Percentiles rank a stretch among this genome's conserved stretches.
These are phyloP conservation scores for Cymbopogon flexuosus DNA, from an alignment of 202 grass and related monocot genomes.

Conservation along the genomic window DNA sequence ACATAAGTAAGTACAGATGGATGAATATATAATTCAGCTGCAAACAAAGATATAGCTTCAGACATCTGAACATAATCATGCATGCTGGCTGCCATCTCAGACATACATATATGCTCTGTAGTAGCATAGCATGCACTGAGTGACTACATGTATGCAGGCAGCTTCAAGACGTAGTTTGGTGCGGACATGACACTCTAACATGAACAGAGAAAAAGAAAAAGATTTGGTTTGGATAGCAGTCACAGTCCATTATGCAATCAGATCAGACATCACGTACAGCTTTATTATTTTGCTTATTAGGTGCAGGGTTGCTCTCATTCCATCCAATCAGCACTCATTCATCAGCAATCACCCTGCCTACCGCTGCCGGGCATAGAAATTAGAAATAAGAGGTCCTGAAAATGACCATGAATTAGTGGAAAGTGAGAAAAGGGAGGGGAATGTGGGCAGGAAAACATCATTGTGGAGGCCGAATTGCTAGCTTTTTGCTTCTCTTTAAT, in stretches of 20 bases:
- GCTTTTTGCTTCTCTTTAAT: background rate
- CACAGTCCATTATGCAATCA: background rate
- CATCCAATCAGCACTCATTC: constrained; percentile 6
- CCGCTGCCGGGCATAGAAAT: constrained; percentile 22
- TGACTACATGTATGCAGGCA: too few species aligned
- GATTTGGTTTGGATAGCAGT: constrained; percentile 24
- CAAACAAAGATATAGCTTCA: background rate
- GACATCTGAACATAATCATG: background rate
- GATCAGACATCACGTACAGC: background rate
- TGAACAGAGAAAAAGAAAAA: background rate
- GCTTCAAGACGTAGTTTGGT: too few species aligned
- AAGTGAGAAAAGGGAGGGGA: background rate
- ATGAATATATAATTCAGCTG: background rate
- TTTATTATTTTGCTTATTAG: constrained; percentile 14
- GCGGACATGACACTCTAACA: background rate
- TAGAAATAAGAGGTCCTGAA: too few species aligned
- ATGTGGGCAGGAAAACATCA: background rate
- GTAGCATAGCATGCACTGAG: too few species aligned
- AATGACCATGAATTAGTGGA: background rate
- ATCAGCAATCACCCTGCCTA: background rate
- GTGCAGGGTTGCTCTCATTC: constrained; percentile 39
- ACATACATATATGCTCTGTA: background rate
- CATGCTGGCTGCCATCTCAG: background rate
- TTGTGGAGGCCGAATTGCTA: background rate
- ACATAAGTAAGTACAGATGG: background rate